Evolutionary conservation across 169 alveolate species (phyloP).

Genomic region (Plasmodium knowlesi): DNA sequence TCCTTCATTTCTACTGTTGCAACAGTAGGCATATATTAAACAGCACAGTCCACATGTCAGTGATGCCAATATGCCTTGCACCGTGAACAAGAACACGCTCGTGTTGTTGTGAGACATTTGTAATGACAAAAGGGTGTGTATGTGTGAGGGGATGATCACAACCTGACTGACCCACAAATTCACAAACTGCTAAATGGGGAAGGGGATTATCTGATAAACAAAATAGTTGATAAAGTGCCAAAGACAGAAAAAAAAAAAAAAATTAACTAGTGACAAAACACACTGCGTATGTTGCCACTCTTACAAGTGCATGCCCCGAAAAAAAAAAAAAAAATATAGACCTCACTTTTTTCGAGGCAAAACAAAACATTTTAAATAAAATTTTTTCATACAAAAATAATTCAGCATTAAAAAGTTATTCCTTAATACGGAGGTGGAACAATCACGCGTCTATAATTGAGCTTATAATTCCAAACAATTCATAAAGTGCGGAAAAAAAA

Average conservation of each 20-base stretch:
- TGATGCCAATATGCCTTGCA: constrained; percentile 59
- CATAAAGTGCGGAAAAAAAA: not conserved
- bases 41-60: constrained; percentile 73
- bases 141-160: not conserved
- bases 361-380: not conserved
- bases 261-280: not conserved
- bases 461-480: not conserved
- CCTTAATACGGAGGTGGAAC: not conserved
- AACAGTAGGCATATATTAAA: constrained; percentile 48
- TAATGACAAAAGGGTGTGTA: not conserved
- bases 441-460: not conserved
- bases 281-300: not conserved
- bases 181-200: not conserved
- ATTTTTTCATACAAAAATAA: not conserved
- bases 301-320: not conserved
- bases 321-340: not conserved
- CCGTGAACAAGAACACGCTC: constrained; percentile 46
- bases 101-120: constrained; percentile 51
- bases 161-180: not conserved
- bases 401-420: not conserved
- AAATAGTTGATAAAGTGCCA: not conserved
- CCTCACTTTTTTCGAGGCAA: not conserved
- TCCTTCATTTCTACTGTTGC: constrained; percentile 15
- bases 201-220: not conserved
- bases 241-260: not conserved